Evolutionary conservation across 73 alveolate species (phyloP), one percentile per base, ranked within the genome.

Genomic region (Blepharisma japonicum): DNA sequence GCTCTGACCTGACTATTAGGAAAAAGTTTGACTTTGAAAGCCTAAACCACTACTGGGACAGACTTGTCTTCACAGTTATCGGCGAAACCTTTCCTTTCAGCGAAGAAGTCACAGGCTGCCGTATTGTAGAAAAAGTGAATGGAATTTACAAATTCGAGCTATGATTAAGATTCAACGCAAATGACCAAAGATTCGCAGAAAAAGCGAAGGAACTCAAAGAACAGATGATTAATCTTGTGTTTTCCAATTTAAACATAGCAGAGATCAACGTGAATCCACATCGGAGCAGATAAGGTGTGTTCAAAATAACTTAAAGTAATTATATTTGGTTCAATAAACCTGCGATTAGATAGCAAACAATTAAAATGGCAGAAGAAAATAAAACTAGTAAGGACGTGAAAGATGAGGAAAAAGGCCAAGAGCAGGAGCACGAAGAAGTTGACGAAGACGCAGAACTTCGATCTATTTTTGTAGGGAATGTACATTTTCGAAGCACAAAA

Each of bases 381-480:
- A 32, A 32, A 32, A 32, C 42, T 32, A 32, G 42, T 32, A 32
- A 32, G 42, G 42, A 32, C 42, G 42, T 32, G 42, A 32, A 32
- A 32, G 42, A 32, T 32, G 42, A 32, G 42, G 42, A 3, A 32
- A 32, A 32, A 32, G 42, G 42, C 42, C 42, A 53, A 53, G 67
- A 53, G 67, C 67, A 11, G 23, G 67, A 53, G 23, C 67, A 11
- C 4, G 77, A n/a, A 21, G 77, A 61, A 47, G 76, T 42, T 76
- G 50, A 6, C 9, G 86, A 79, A 47, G 89, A 82, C 51, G 83
- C 83, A 14, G 86, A 87, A 49, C 77, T 27, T 7, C 48, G 94
- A 38, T 87, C 94, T 38, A 84, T 87, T 2, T 83, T 77, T 54
- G 90, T 87, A 9, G 81, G 86, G 81, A 87, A 87, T 45, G 94